Conservation (phyloP, 1,284 basidiomycete species). For the Wallemia mellicola region DNA sequence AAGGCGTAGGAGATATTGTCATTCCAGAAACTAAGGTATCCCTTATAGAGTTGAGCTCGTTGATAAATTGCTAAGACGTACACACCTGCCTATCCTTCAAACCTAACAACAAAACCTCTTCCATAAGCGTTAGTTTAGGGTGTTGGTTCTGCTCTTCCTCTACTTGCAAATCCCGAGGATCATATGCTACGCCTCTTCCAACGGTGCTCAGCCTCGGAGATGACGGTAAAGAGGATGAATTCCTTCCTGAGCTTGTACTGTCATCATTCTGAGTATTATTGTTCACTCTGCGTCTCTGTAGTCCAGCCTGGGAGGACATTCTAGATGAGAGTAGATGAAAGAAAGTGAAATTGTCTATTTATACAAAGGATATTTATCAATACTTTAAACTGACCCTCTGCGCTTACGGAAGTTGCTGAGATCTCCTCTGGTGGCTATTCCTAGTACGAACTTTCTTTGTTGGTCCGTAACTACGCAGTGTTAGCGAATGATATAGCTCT, state of each 20-base stretch:
- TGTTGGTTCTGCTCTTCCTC: constrained; percentile 37
- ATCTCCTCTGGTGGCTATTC: neutral
- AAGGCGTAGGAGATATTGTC: constrained; percentile 93
- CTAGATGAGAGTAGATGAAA: neutral
- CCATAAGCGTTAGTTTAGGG: constrained; percentile 77
- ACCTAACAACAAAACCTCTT: constrained; percentile 76
- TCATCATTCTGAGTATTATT: neutral
- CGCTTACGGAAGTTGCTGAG: neutral
- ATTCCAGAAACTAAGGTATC: constrained; percentile 88
- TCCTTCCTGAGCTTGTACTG: neutral
- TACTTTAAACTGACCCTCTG: neutral
- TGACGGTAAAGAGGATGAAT: neutral
- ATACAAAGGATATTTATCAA: neutral
- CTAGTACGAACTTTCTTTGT: neutral
- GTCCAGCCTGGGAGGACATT: neutral
- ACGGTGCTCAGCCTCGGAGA: neutral
- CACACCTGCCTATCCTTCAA: constrained; percentile 61
- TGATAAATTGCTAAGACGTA: constrained; percentile 3
- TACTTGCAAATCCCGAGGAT: constrained; percentile 64
- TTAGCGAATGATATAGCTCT: neutral
- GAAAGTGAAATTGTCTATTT: neutral
- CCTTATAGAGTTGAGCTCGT: constrained; percentile 19
- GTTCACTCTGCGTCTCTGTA: neutral
- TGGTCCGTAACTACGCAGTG: neutral
- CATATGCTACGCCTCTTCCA: constrained; percentile 39